These are phyloP conservation scores for Rosellinia necatrix DNA, from an alignment of 2,329 filamentous ascomycete species.

Conservation along the genomic window DNA sequence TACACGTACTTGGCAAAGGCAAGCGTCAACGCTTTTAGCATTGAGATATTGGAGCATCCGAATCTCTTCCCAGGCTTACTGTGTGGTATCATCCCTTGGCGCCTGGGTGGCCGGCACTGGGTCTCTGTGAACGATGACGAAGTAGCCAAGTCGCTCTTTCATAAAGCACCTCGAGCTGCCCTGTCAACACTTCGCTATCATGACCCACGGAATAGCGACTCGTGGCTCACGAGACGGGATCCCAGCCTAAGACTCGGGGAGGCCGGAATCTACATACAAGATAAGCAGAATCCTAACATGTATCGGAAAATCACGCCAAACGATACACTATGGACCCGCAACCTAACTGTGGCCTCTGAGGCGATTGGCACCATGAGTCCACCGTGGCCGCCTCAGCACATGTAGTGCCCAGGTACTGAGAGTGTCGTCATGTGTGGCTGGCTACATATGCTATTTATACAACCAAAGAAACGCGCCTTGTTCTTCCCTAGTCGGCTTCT, in stretches of 20 bases:
- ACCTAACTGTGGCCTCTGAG: not conserved
- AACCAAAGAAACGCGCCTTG: no score
- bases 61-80: conserved; percentile 88
- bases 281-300: not conserved
- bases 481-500: no score
- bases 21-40: conserved; percentile 84
- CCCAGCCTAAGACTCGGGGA: conserved; percentile 15
- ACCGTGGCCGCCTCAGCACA: not conserved
- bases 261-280: conserved; percentile 22
- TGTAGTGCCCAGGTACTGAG: no score
- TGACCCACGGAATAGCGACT: conserved; percentile 11
- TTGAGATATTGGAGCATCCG: conserved; percentile 89
- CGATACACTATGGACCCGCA: conserved; percentile 21
- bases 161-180: conserved; percentile 34
- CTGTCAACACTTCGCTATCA: conserved; percentile 37
- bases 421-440: no score
- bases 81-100: conserved; percentile 72
- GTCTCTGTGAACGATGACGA: conserved; percentile 31
- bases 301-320: conserved; percentile 18
- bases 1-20: conserved; percentile 70
- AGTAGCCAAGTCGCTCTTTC: conserved; percentile 23
- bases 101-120: conserved; percentile 65
- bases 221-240: conserved; percentile 33
- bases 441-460: not conserved
- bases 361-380: not conserved